Base-by-base conservation (phyloP, 2,329 filamentous ascomycete genomes). In the Acrocalymma vagum region DNA sequence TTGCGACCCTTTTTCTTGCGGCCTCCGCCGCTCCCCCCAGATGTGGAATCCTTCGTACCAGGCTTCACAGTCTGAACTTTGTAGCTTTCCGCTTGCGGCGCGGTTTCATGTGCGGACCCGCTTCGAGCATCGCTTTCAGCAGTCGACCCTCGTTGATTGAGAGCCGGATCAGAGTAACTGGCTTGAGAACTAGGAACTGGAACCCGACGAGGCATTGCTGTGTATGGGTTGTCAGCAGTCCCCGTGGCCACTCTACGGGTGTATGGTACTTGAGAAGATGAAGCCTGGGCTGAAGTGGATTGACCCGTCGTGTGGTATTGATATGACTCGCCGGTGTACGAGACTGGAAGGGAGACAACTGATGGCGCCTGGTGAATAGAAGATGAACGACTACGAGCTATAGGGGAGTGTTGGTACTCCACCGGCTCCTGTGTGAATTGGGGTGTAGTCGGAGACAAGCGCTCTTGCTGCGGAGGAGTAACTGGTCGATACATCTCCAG, bases 131-230 rank as follows among this genome's bases (percentile, higher is more conserved):
- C 41, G 9, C 37, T 47, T 8, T 43, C 46, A 6, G 45, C 41
- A 27, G 29, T 46, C 29, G 45, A 9, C 13, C 48, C 49, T 33
- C 33, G 34, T 35, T 16, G 39, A 35, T 10, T 45, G 47, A 58
- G 25, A 14, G 37, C 33, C n/a, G 58, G 45, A 28, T 68, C 65
- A 21, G 55, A 56, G 29, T 55, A 43, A 30, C 53, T 58, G 27
- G 43, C 43, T 23, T 55, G 52, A 22, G 45, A 27, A 42, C 36
- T 29, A 4, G 66, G 59, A 10, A 65, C 60, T 16, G 69, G 68
- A n/a, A 70, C 60, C 26, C 67, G 65, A 20, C 69, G 64, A 17
- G 67, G 63, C 41, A 70, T 55, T 6, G 56, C 42, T 11, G 53
- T 57, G 26, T 63, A 64, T 15, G 54, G 51, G 25, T 50, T 46